phyloP scores from a whole-genome alignment of 371 early-diverging fungal species.

The Syncephalastrum sp. region DNA sequence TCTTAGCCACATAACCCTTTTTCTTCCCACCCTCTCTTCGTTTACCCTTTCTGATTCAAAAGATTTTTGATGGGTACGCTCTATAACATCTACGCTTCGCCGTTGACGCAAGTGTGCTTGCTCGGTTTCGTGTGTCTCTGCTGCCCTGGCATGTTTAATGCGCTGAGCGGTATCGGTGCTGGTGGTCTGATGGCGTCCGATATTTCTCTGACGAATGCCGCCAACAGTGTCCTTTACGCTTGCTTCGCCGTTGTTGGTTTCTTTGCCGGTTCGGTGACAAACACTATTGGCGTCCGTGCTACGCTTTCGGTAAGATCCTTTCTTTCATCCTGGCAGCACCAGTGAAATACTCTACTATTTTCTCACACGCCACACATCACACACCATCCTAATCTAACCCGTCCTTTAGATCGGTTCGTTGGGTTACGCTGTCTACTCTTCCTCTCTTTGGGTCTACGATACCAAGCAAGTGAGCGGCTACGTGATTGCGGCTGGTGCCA shows the following conservation, averaged over 20 bases:
- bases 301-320: slow-evolving; percentile 36
- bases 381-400: slow-evolving; percentile 1
- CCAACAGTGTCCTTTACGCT: slow-evolving; percentile 68
- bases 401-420: slow-evolving; percentile 35
- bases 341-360: not conserved
- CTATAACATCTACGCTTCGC: slow-evolving; percentile 21
- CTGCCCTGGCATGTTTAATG: slow-evolving; percentile 80
- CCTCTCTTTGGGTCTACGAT: slow-evolving; percentile 54
- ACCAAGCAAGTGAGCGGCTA: slow-evolving; percentile 39
- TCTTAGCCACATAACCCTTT: not conserved
- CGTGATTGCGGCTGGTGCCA: slow-evolving; percentile 59
- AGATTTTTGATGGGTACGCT: slow-evolving; percentile 6
- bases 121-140: slow-evolving; percentile 77
- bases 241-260: slow-evolving; percentile 71
- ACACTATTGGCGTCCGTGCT: slow-evolving; percentile 53
- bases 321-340: not conserved
- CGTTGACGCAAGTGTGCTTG: slow-evolving; percentile 67
- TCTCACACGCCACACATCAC: not conserved
- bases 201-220: slow-evolving; percentile 60
- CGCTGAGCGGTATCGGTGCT: slow-evolving; percentile 42
- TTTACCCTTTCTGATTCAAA: too few relatives aligned
- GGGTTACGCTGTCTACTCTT: slow-evolving; percentile 60
- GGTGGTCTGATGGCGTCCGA: slow-evolving; percentile 58
- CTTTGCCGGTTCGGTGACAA: slow-evolving; percentile 62
- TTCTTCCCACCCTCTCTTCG: not conserved